These are phyloP conservation scores for Poteriospumella lacustris DNA, from an alignment of 108 stramenopile species.

Conservation along the genomic window DNA sequence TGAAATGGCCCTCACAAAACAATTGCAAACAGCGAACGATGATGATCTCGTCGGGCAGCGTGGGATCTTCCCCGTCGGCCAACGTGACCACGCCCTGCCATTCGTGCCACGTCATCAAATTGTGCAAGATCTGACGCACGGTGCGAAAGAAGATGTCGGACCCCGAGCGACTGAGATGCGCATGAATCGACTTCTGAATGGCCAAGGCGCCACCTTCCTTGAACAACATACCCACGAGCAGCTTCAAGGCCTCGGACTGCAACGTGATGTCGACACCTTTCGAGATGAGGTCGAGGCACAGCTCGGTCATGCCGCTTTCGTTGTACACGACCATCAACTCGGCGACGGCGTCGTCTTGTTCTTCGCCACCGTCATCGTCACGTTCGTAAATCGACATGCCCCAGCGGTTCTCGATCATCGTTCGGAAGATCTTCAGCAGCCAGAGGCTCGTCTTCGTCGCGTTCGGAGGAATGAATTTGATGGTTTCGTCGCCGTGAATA, in stretches of 20 bases:
- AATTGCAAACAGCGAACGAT: slow-evolving; percentile 42
- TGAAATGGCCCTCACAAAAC: slow-evolving; percentile 43
- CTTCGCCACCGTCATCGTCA: slow-evolving; percentile 43
- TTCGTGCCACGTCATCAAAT: slow-evolving; percentile 22
- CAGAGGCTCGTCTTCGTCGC: slow-evolving; percentile 29
- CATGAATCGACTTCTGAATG: slow-evolving; percentile 36
- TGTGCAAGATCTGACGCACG: neutral
- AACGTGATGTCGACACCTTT: slow-evolving; percentile 29
- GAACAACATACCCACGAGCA: slow-evolving; percentile 36
- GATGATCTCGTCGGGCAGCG: slow-evolving; percentile 6
- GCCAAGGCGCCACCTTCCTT: slow-evolving; percentile 35
- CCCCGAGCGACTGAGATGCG: neutral
- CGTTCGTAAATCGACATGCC: slow-evolving; percentile 40
- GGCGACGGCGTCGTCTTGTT: slow-evolving; percentile 33
- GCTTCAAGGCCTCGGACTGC: slow-evolving; percentile 30
- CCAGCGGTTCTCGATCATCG: slow-evolving; percentile 40
- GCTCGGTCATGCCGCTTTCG: slow-evolving; percentile 24
- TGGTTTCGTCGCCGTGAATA: slow-evolving; percentile 10
- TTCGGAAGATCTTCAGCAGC: slow-evolving; percentile 30
- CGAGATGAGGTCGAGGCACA: slow-evolving; percentile 37
- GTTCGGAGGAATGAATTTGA: slow-evolving; percentile 4
- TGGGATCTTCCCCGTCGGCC: slow-evolving; percentile 16
- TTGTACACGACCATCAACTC: slow-evolving; percentile 23
- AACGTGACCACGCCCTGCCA: slow-evolving; percentile 15
- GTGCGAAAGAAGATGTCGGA: slow-evolving; percentile 15